These are phyloP conservation scores for Tolypocladium pustulatum DNA, from an alignment of 2,329 filamentous ascomycete species.

Conservation along the genomic window DNA sequence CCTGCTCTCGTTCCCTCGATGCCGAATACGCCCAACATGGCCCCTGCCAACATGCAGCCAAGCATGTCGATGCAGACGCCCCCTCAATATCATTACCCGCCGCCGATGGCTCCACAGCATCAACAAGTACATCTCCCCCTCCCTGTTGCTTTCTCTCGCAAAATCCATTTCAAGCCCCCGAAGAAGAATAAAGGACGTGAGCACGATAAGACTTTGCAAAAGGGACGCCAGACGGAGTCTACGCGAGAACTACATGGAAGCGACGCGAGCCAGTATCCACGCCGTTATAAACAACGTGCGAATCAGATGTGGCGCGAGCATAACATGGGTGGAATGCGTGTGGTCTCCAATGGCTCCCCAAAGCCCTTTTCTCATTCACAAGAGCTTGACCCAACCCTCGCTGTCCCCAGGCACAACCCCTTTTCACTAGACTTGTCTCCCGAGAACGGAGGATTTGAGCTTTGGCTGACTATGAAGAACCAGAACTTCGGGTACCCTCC, in stretches of 20 bases:
- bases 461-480: constrained; percentile 58
- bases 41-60: constrained; percentile 39
- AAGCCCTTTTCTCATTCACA: constrained; percentile 6
- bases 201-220: constrained; percentile 32
- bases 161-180: constrained; percentile 26
- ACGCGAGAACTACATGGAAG: constrained; percentile 21
- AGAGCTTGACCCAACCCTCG: constrained; percentile 4
- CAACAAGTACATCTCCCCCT: constrained; percentile 49
- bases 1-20: constrained; percentile 55
- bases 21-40: constrained; percentile 62
- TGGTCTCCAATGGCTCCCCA: constrained; percentile 9
- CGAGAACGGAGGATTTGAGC: constrained; percentile 60
- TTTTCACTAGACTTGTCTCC: constrained; percentile 52
- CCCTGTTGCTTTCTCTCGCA: constrained; percentile 17
- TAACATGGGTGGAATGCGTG: constrained; percentile 10
- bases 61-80: constrained; percentile 54
- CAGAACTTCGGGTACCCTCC: constrained; percentile 54
- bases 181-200: constrained; percentile 38
- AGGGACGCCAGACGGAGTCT: constrained; percentile 25
- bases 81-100: constrained; percentile 51
- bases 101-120: constrained; percentile 47
- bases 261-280: constrained; percentile 25
- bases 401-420: constrained; percentile 8
- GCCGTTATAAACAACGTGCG: constrained; percentile 35
- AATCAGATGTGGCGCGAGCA: constrained; percentile 22